Conservation (phyloP, 2,329 filamentous ascomycete species). For the Beauveria scarabaeidicola region DNA sequence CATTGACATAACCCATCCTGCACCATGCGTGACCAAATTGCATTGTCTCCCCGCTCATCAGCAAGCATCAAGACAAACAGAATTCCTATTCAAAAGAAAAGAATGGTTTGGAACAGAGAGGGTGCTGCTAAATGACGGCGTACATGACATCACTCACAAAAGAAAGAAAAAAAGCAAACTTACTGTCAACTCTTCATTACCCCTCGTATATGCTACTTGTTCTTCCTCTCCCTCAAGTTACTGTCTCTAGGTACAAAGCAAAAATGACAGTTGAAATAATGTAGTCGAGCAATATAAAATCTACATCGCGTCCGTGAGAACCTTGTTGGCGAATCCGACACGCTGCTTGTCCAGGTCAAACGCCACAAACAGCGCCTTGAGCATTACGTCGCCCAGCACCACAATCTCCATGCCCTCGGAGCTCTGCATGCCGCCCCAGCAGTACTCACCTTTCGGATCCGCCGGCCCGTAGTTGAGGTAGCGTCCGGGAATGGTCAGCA, state of each 20-base stretch:
- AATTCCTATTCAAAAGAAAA: background rate
- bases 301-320: constrained; percentile 19
- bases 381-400: constrained; percentile 71
- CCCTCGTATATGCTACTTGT: background rate
- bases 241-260: constrained; percentile 1
- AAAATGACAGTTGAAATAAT: constrained; percentile 2
- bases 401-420: constrained; percentile 38
- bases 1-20: background rate
- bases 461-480: constrained; percentile 48
- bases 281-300: background rate
- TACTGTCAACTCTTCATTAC: background rate
- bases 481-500: constrained; percentile 44
- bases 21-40: background rate
- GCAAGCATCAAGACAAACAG: background rate
- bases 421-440: constrained; percentile 70
- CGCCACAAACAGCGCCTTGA: constrained; percentile 69
- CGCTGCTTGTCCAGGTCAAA: constrained; percentile 47
- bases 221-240: background rate
- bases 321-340: constrained; percentile 38
- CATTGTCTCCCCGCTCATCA: no score
- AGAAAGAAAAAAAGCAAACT: background rate
- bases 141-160: background rate
- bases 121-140: background rate
- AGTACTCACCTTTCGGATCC: constrained; percentile 41
- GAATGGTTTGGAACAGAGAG: background rate